A percentile compares a stretch with the other conserved stretches of the same genome.
Conservation (phyloP, 2,329 filamentous ascomycete species). For the Neodidymelliopsis sp. region DNA sequence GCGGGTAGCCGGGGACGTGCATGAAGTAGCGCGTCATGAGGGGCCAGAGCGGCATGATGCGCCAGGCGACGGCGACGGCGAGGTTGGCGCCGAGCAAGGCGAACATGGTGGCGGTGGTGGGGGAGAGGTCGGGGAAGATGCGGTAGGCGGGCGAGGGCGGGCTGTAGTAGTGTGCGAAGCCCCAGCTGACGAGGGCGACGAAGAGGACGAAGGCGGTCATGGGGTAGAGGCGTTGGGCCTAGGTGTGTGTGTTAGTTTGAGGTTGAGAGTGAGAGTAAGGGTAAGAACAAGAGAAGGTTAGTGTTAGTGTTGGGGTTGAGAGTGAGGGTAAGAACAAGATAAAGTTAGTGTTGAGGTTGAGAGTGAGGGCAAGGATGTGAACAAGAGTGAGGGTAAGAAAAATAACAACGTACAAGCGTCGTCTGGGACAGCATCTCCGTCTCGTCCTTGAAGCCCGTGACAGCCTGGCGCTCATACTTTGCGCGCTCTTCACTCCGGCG, state of each 20-base stretch:
- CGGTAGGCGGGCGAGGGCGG: slow-evolving; percentile 42
- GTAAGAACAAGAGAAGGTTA: too few relatives aligned
- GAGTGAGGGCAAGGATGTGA: background rate
- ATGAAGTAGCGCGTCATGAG: slow-evolving; percentile 69
- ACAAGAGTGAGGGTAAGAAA: background rate
- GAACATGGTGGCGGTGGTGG: slow-evolving; percentile 59
- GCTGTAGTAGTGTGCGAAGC: slow-evolving; percentile 44
- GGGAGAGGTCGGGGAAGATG: slow-evolving; percentile 43
- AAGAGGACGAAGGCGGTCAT: slow-evolving; percentile 46
- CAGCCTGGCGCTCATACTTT: slow-evolving; percentile 34
- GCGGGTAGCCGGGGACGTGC: slow-evolving; percentile 62
- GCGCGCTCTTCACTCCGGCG: slow-evolving; percentile 38
- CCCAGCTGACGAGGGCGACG: slow-evolving; percentile 33
- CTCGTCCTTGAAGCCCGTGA: slow-evolving; percentile 32
- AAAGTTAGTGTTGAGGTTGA: too few relatives aligned
- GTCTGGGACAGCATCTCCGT: slow-evolving; percentile 42
- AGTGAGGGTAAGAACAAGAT: too few relatives aligned
- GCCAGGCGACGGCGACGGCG: slow-evolving; percentile 66
- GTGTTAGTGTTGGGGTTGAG: background rate
- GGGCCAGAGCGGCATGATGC: slow-evolving; percentile 69
- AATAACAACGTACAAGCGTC: slow-evolving; percentile 38
- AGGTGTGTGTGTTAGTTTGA: slow-evolving; percentile 1
- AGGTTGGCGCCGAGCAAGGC: slow-evolving; percentile 68
- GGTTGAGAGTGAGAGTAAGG: background rate
- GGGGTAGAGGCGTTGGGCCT: slow-evolving; percentile 47